A percentile compares a stretch with the other conserved stretches of the same genome.
phyloP scores from a whole-genome alignment of 164 flowering plant species.

The Umbellularia californica region DNA sequence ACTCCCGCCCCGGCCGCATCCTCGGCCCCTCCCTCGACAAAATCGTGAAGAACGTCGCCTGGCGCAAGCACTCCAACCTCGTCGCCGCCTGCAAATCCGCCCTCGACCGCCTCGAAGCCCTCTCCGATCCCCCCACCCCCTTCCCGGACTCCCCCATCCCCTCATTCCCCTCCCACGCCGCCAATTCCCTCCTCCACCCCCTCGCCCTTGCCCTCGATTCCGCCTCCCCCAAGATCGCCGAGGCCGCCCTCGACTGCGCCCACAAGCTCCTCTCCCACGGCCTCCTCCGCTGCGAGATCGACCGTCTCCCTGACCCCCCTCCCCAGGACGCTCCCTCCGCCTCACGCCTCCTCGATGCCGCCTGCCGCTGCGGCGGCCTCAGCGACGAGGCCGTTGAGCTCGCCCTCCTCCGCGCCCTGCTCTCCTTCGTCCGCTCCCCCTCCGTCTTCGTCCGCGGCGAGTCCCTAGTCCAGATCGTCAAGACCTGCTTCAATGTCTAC shows the following conservation, averaged over 20 bases:
- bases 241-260: slow-evolving; percentile 80
- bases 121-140: slow-evolving; percentile 30
- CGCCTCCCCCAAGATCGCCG: slow-evolving; percentile 61
- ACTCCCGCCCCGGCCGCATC: slow-evolving; percentile 65
- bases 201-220: slow-evolving; percentile 71
- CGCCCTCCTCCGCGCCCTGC: slow-evolving; percentile 45
- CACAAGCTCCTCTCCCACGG: slow-evolving; percentile 56
- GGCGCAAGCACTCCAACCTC: slow-evolving; percentile 86
- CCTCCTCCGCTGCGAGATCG: slow-evolving; percentile 56
- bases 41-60: slow-evolving; percentile 96
- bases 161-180: slow-evolving; percentile 47
- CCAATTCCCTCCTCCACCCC: slow-evolving; percentile 59
- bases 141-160: slow-evolving; percentile 25
- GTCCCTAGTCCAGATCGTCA: slow-evolving; percentile 55
- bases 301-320: slow-evolving; percentile 11
- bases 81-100: slow-evolving; percentile 78
- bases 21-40: slow-evolving; percentile 90
- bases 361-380: slow-evolving; percentile 51
- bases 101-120: slow-evolving; percentile 64
- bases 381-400: slow-evolving; percentile 83
- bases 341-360: slow-evolving; percentile 44
- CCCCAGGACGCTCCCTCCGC: neutral
- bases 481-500: slow-evolving; percentile 85
- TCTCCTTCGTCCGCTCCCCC: slow-evolving; percentile 61
- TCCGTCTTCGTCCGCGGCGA: slow-evolving; percentile 60